Evolutionary conservation across 176 grass and related monocot genomes (phyloP).

Genomic region (Calamus simplicifolius): DNA sequence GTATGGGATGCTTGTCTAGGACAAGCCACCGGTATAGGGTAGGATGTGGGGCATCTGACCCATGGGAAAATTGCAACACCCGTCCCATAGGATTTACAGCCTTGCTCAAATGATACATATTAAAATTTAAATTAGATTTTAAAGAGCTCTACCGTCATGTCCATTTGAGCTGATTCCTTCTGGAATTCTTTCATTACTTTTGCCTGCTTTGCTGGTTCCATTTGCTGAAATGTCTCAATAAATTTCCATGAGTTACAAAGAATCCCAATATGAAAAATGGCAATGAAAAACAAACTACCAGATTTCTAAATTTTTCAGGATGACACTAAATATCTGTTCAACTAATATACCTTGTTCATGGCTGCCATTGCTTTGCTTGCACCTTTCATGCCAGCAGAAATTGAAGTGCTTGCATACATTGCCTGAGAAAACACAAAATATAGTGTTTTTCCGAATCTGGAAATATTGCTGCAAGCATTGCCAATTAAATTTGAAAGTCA

Average conservation of each 20-base stretch:
- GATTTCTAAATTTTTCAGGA: too few relatives aligned
- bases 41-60: too few relatives aligned
- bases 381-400: constrained; percentile 99
- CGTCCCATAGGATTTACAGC: too few relatives aligned
- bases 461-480: too few relatives aligned
- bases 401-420: constrained; percentile 93
- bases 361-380: constrained; percentile 98
- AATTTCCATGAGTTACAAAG: too few relatives aligned
- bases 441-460: too few relatives aligned
- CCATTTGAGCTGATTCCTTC: constrained; percentile 89
- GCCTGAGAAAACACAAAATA: constrained; percentile 43
- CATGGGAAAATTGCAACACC: too few relatives aligned
- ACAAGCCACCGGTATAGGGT: too few relatives aligned
- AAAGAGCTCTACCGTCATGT: constrained; percentile 83
- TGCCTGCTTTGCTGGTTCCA: constrained; percentile 85
- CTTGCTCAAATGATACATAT: not conserved
- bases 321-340: too few relatives aligned
- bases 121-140: not conserved
- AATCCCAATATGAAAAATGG: too few relatives aligned
- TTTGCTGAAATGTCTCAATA: constrained; percentile 59
- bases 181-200: constrained; percentile 97
- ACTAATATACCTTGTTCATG: constrained; percentile 71
- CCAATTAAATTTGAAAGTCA: too few relatives aligned
- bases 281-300: constrained; percentile 5
- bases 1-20: too few relatives aligned